Conservation (phyloP, 2,329 filamentous ascomycete species). For the Thielaviopsis cerberus region DNA sequence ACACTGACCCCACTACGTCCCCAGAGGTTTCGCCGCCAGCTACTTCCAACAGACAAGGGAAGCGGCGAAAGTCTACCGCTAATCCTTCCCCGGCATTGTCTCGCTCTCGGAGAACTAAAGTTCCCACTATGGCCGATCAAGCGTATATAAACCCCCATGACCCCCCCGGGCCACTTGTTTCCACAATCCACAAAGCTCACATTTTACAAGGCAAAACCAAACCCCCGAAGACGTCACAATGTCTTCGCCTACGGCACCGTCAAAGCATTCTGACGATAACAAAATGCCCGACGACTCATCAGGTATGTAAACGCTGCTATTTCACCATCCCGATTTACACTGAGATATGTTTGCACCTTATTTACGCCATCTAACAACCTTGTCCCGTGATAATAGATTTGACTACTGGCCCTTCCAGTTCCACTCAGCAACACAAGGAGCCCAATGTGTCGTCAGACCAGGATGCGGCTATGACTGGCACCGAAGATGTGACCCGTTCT, state of each 20-base stretch:
- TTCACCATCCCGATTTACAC: not conserved
- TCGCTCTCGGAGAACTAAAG: conserved; percentile 24
- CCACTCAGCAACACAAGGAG: conserved; percentile 34
- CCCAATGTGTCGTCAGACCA: conserved; percentile 33
- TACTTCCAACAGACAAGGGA: conserved; percentile 14
- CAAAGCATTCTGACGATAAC: conserved; percentile 2
- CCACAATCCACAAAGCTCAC: conserved; percentile 10
- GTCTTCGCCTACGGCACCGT: conserved; percentile 14
- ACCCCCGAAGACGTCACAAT: conserved; percentile 16
- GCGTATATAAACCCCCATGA: conserved; percentile 33
- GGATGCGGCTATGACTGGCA: conserved; percentile 54
- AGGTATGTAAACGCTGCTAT: conserved; percentile 5
- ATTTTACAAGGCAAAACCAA: conserved; percentile 3
- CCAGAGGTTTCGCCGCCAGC: not conserved
- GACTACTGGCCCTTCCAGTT: conserved; percentile 18
- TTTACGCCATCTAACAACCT: not conserved
- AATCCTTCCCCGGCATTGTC: conserved; percentile 2
- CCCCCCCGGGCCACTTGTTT: not conserved
- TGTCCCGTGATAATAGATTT: too few relatives aligned
- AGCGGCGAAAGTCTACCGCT: conserved; percentile 15
- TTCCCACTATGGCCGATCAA: conserved; percentile 53
- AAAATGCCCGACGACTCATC: not conserved
- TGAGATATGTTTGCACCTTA: not conserved
- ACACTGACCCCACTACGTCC: conserved; percentile 17
- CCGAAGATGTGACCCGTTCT: conserved; percentile 34